A percentile compares a stretch with the other conserved stretches of the same genome.
phyloP scores from a whole-genome alignment of 805 yeast genomes.

The Metschnikowia peoriensis region DNA sequence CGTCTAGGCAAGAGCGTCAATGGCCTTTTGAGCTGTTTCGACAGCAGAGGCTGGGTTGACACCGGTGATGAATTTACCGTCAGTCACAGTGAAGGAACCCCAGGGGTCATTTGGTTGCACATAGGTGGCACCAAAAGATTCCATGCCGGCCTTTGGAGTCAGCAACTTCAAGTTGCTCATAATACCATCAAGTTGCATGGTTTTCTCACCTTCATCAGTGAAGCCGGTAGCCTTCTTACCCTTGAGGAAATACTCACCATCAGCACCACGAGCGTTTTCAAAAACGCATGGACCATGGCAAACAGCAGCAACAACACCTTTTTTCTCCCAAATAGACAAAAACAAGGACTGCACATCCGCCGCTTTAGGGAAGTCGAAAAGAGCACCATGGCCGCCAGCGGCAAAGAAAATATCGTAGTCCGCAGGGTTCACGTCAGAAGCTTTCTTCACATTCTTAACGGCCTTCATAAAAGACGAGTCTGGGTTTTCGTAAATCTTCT shows the following conservation, averaged over 20 bases:
- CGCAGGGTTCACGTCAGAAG: slow-evolving; percentile 46
- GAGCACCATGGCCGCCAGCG: slow-evolving; percentile 65
- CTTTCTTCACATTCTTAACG: slow-evolving; percentile 42
- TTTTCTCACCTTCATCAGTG: slow-evolving; percentile 52
- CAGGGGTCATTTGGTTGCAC: slow-evolving; percentile 50
- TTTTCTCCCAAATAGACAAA: slow-evolving; percentile 44
- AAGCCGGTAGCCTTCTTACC: slow-evolving; percentile 63
- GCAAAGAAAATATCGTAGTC: slow-evolving; percentile 58
- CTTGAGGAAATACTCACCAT: slow-evolving; percentile 45
- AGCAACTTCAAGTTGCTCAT: slow-evolving; percentile 25
- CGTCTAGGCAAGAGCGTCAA: slow-evolving; percentile 15
- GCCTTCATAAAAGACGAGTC: slow-evolving; percentile 39
- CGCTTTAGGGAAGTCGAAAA: slow-evolving; percentile 58
- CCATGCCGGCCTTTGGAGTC: slow-evolving; percentile 39
- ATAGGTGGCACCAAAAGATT: slow-evolving; percentile 39
- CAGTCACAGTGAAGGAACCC: slow-evolving; percentile 49
- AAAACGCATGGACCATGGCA: slow-evolving; percentile 69
- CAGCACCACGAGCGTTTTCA: slow-evolving; percentile 37
- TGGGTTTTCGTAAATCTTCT: slow-evolving; percentile 35
- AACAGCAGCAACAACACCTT: slow-evolving; percentile 61
- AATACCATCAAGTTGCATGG: slow-evolving; percentile 20
- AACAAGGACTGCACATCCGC: slow-evolving; percentile 45
- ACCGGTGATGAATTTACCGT: slow-evolving; percentile 64
- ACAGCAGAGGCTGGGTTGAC: slow-evolving; percentile 60
- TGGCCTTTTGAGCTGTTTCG: slow-evolving; percentile 45